Evolutionary conservation across 2,329 filamentous ascomycete species (phyloP), one percentile per base, ranked within the genome.

Genomic region (Talaromyces sp.): DNA sequence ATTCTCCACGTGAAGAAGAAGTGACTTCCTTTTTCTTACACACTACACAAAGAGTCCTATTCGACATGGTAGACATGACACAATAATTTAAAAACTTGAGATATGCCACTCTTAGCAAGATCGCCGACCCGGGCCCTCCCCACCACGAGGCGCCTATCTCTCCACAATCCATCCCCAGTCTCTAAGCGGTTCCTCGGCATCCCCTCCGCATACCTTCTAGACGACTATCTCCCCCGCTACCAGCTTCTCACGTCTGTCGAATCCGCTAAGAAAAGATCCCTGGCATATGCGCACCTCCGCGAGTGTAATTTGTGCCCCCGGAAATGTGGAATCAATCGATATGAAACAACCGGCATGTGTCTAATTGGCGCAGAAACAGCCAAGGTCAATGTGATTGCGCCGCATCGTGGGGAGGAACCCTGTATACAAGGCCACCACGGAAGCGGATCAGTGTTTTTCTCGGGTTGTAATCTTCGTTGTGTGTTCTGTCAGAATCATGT

Each of bases 261-360:
- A 48, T 86, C 84, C 3, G 80, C 88, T 1, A 86, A 85, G 74
- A 95, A 95, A 69, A 84, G 88, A 10, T 87, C 86, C 1, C 75
- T 77, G 17, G 89, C 90, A 1, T 90, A 92, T 64, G 84, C 85
- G 1, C 89, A 95, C 67, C 77, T 95, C 24, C 77, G 82, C 11
- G 85, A 91, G 51, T 95, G 89, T 74, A 95, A 94, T 64, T 79
- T 95, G 7, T 95, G 90, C 63, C 90, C 90, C 2, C 81, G 89
- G 11, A 75, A 84, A 41, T 94, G 90, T 70, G 85, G 86, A 48
- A 88, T 93, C 30, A 91, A 95, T 69, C 84, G 90, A n/a, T 91
- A 86, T 64, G 84, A 92, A 71, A 87, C 81, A 60, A 90, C 88
- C 1, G 90, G 90, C 13, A 81, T 88, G 65, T 95, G 90, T 67